Conservation (phyloP, 805 yeast genomes). For the Zygoascus bituminiphila region DNA sequence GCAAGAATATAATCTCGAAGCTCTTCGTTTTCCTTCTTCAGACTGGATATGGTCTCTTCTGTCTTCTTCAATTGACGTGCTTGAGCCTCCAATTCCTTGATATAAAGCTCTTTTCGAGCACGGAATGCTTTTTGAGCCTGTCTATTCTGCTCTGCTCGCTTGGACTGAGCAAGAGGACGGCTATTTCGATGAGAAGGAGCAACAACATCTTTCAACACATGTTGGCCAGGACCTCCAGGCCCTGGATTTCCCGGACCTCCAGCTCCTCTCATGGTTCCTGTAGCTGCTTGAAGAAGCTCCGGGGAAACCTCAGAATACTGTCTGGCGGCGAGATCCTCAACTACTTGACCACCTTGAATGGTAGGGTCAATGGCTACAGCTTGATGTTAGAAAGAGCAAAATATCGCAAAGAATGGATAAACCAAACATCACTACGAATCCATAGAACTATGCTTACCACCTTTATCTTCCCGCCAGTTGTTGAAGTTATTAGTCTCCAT, state of each 20-base stretch:
- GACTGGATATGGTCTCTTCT: slow-evolving; percentile 55
- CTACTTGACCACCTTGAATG: neutral
- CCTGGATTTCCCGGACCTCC: slow-evolving; percentile 1
- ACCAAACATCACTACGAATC: neutral
- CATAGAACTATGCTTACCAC: neutral
- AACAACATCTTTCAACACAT: neutral
- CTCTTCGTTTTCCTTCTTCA: slow-evolving; percentile 61
- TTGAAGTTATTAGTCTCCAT: neutral
- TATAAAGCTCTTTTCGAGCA: slow-evolving; percentile 70
- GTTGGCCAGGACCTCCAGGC: slow-evolving; percentile 1
- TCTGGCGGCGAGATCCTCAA: neutral
- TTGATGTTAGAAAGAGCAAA: neutral
- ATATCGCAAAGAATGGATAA: neutral
- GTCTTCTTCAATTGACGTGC: slow-evolving; percentile 56
- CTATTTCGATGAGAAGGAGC: neutral
- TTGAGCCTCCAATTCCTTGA: slow-evolving; percentile 69
- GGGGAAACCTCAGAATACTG: neutral
- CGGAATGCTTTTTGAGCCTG: slow-evolving; percentile 89
- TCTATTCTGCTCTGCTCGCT: slow-evolving; percentile 87
- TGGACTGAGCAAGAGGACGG: slow-evolving; percentile 42
- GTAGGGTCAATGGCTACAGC: neutral
- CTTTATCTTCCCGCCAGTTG: neutral
- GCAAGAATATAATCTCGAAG: slow-evolving; percentile 66
- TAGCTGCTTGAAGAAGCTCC: neutral
- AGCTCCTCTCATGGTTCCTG: neutral